These are phyloP conservation scores for Irpex sp. DNA, from an alignment of 1,284 basidiomycete genomes.

Conservation along the genomic window DNA sequence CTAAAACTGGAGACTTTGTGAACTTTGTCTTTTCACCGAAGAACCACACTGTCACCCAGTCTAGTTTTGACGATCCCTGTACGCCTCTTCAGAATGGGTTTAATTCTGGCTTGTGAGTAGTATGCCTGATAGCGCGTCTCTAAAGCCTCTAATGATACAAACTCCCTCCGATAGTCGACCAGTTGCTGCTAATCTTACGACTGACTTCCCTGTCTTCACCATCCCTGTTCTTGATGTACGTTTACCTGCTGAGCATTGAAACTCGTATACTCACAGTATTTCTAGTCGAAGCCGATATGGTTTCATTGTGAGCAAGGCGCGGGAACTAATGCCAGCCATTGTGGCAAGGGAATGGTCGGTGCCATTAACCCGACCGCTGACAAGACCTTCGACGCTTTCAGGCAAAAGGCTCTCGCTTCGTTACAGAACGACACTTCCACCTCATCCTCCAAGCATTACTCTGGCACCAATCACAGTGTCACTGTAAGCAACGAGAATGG, in stretches of 20 bases:
- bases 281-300: conserved; percentile 11
- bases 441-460: background rate
- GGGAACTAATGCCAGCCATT: conserved; percentile 14
- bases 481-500: conserved; percentile 10
- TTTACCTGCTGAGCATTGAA: background rate
- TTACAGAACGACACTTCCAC: conserved; percentile 1
- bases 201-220: conserved; percentile 48
- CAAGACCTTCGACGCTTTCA: conserved; percentile 2
- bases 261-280: conserved; percentile 35
- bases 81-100: conserved; percentile 57
- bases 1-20: conserved; percentile 55
- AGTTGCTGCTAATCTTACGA: conserved; percentile 46
- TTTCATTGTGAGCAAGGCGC: conserved; percentile 17
- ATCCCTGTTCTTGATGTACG: conserved; percentile 45
- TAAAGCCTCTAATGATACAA: conserved; percentile 11
- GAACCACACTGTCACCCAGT: conserved; percentile 56
- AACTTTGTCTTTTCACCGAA: conserved; percentile 59
- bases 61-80: conserved; percentile 58
- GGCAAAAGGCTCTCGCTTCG: conserved; percentile 13
- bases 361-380: conserved; percentile 11
- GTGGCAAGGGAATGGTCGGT: conserved; percentile 18
- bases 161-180: conserved; percentile 43
- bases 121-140: background rate
- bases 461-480: conserved; percentile 5
- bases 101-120: conserved; percentile 60